Conservation (phyloP, 2,329 filamentous ascomycete genomes). For the Monosporascus ibericus region DNA sequence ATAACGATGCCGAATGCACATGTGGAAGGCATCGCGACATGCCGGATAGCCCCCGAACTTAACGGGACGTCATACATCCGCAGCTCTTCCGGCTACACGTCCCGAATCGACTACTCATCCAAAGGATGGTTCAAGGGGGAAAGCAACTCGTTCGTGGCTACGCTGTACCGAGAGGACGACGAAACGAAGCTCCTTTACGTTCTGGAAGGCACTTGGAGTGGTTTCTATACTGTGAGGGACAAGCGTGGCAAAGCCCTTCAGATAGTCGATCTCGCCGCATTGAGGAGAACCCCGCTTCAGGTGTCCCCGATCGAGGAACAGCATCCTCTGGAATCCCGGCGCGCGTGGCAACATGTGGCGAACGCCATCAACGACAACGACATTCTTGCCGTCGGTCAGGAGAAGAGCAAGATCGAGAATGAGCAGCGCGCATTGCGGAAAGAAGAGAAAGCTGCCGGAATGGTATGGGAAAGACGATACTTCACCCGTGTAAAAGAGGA, state of each 20-base stretch:
- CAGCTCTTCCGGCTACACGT: constrained; percentile 78
- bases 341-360: constrained; percentile 83
- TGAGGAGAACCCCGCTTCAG: constrained; percentile 59
- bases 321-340: constrained; percentile 79
- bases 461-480: constrained; percentile 17
- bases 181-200: constrained; percentile 74
- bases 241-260: constrained; percentile 50
- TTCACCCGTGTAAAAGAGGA: constrained; percentile 13
- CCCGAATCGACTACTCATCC: constrained; percentile 88
- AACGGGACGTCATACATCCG: constrained; percentile 80
- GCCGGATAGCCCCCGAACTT: constrained; percentile 84
- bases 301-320: constrained; percentile 71
- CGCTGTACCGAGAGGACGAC: constrained; percentile 62
- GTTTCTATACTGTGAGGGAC: constrained; percentile 71
- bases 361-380: constrained; percentile 74
- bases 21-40: constrained; percentile 86
- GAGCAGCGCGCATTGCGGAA: constrained; percentile 53
- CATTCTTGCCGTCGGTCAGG: constrained; percentile 69
- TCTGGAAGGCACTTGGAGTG: constrained; percentile 87
- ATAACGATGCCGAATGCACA: constrained; percentile 89
- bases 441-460: constrained; percentile 15
- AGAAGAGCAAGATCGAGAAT: constrained; percentile 88
- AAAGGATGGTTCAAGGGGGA: constrained; percentile 94
- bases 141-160: constrained; percentile 83
- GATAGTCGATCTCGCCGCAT: constrained; percentile 52